Evolutionary conservation across 108 stramenopile genomes (phyloP), one percentile per base, ranked within the genome.

Genomic region (Hondaea fermentalgiana): DNA sequence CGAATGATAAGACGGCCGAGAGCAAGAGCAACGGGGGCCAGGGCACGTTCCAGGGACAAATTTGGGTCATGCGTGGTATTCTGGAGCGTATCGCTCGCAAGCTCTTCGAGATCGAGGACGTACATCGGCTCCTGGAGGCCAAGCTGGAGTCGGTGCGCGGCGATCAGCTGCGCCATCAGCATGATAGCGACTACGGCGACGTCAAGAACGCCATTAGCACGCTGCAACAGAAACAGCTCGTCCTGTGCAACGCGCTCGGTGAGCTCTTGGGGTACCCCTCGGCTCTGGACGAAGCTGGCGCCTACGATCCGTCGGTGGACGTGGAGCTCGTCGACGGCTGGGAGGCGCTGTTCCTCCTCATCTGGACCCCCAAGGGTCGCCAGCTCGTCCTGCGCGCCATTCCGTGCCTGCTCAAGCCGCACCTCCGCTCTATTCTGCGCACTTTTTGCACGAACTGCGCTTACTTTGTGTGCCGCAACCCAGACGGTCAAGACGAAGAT

Each of bases 401-500:
- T 12, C 76, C 76, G 10, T 83, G 76, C 23, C 51, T 83, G 45
- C 76, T 83, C 51, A 83, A 83, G 76, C 76, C 76, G 45, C 76
- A 83, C 51, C n/a, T 47, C 19, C 76, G 76, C 25, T 47, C 45
- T 12, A 53, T 83, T 16, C 51, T 83, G 49, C 45, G 51, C 49
- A 83, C 76, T 4, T 83, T 83, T 53, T 83, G 76, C 76, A 83
- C 76, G 23, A 83, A 83, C 4, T 83, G 76, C 51, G 76, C 76
- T 12, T 83, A 83, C 76, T 83, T 83, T 83, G 76, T 83, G 17
- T 83, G 76, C 76, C 76, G 76, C 51, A 83, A 83, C 76, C 76
- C 76, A 8, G 76, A 83, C 51, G 76, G 76, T 23, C 76, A 83
- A 45, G 76, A 83, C 23, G 76, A 83, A 45, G 76, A 83, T 45